Evolutionary conservation across 1,284 basidiomycete species (phyloP), one percentile per base, ranked within the genome.

Genomic region (Puccinia triticina): DNA sequence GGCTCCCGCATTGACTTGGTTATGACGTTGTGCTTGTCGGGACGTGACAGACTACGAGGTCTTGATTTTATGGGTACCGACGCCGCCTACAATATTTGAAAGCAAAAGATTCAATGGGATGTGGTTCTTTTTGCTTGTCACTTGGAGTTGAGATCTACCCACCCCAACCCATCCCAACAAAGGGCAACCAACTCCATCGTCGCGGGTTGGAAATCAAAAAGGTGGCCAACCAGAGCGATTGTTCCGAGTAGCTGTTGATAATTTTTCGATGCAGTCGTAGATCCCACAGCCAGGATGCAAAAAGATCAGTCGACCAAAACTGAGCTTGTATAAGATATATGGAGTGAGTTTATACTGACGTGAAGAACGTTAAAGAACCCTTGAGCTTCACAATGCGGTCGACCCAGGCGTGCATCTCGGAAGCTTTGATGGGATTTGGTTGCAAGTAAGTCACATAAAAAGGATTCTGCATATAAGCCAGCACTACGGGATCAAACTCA

Each of bases 391-490:
- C 40, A 5, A 55, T 2, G 46, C 64, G 59, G 66, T 82, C 64
- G 14, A 82, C 72, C 80, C 80, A 82, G 10, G 32, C 32, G 10
- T 34, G 26, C 80, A 82, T 82, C 64, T 82, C 80, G 40, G 50
- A 29, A 48, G 78, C 78, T 81, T 37, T 72, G n/a, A 34, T 34
- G 1, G 29, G 16, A 46, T 21, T 16, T 10, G n/a, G 10, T 14
- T 18, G 21, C 29, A 34, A 61, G 26, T 61, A 11, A 57, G 26
- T 29, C 23, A 16, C 29, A 29, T 8, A 74, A 32, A 5, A 37
- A 64, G 0, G 21, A 46, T 32, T 40, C 26, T 48, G n/a, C 53
- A 43, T 61, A 12, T 23, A 46, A 18, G n/a, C 37, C 37, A 32
- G n/a, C 8, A 32, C n/a, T 34, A 16, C 1, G 23, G 46, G 11